These are phyloP conservation scores for Suillus subluteus DNA, from an alignment of 768 basidiomycete genomes.

Conservation along the genomic window DNA sequence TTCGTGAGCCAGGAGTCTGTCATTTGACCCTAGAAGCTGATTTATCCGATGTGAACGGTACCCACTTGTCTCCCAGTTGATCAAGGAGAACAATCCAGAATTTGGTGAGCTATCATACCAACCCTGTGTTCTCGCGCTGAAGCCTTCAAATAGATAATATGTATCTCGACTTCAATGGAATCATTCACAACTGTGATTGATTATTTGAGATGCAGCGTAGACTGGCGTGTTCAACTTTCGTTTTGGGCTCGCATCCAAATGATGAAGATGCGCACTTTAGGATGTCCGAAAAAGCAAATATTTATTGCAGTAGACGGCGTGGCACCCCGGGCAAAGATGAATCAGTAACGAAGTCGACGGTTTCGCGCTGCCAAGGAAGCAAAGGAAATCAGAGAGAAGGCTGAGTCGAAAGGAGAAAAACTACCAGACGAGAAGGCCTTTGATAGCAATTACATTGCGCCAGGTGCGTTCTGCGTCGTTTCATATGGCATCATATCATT, in stretches of 20 bases:
- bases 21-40: slow-evolving; percentile 16
- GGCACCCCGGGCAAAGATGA: slow-evolving; percentile 98
- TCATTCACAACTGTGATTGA: slow-evolving; percentile 76
- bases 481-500: slow-evolving; percentile 4
- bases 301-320: slow-evolving; percentile 99
- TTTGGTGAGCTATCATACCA: slow-evolving; percentile 63
- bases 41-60: slow-evolving; percentile 78
- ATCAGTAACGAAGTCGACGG: slow-evolving; percentile 92
- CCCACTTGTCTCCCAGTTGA: slow-evolving; percentile 95
- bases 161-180: slow-evolving; percentile 94
- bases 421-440: slow-evolving; percentile 94
- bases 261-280: slow-evolving; percentile 96
- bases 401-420: slow-evolving; percentile 86
- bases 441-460: slow-evolving; percentile 98
- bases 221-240: slow-evolving; percentile 5
- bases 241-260: slow-evolving; percentile 87
- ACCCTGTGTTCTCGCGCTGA: slow-evolving; percentile 15
- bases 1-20: slow-evolving; percentile 57
- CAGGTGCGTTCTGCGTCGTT: slow-evolving; percentile 57
- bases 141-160: slow-evolving; percentile 65
- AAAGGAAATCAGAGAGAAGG: slow-evolving; percentile 84
- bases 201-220: not conserved
- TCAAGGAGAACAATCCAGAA: slow-evolving; percentile 97
- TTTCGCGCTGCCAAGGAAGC: slow-evolving; percentile 96
- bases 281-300: slow-evolving; percentile 96